These are phyloP conservation scores for Colletotrichum sp. DNA, from an alignment of 2,329 filamentous ascomycete species.

Conservation along the genomic window DNA sequence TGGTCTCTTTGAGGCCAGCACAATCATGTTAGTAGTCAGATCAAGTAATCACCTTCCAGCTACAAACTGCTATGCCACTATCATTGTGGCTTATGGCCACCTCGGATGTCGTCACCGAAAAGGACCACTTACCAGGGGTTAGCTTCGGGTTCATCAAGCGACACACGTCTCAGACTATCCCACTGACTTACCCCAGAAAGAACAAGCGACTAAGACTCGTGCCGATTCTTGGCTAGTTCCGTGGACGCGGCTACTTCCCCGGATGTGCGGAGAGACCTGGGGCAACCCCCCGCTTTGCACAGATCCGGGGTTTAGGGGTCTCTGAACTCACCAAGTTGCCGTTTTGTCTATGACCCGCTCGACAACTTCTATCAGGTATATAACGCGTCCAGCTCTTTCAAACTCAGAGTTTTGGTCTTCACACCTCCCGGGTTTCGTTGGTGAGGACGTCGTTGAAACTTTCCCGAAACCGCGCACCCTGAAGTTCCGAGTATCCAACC, in stretches of 20 bases:
- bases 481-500: neutral
- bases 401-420: accelerated
- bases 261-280: neutral
- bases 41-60: too few relatives aligned
- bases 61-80: too few relatives aligned
- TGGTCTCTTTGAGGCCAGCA: too few relatives aligned
- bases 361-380: neutral
- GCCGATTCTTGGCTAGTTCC: neutral
- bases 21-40: too few relatives aligned
- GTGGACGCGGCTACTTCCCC: neutral
- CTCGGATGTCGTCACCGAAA: neutral
- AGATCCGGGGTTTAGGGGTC: neutral
- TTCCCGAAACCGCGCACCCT: accelerated
- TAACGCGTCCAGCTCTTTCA: neutral
- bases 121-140: accelerated
- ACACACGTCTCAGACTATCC: neutral
- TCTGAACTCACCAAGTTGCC: neutral
- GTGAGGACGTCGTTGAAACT: neutral
- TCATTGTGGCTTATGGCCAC: too few relatives aligned
- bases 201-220: neutral
- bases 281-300: neutral
- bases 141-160: neutral
- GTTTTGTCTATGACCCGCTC: neutral
- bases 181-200: neutral
- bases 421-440: neutral